Base-by-base conservation (phyloP, 164 flowering plant species). In the Stephania yunnanensis region DNA sequence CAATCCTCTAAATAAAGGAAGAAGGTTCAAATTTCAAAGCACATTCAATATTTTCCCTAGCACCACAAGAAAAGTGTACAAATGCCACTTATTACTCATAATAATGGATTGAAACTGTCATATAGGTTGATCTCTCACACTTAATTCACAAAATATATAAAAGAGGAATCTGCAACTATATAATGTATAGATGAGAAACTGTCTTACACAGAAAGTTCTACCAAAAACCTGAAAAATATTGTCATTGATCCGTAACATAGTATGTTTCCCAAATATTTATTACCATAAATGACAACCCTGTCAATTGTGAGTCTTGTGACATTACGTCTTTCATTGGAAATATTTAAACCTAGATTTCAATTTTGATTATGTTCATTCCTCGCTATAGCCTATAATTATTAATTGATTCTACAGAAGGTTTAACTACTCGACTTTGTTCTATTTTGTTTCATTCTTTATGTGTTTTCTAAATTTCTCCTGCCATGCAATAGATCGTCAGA, bases 271-370 rank as follows among this genome's bases (percentile, higher is more conserved):
- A 11, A 50, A 50, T 10, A 48, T 50, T 50, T 50, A 15, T 50
- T 50, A 11, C 55, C 55, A 50, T 9, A 50, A 3, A 50, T 36
- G 4, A 36, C 42, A 36, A 36, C 3, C 42, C 42, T 36, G 42
- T 36, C 42, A 36, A 4, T 36, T 36, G 42, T 36, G 42, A 36
- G 42, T 36, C 42, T 36, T 36, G 42, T 36, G 4, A 89, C 85
- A 84, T 82, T 87, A 65, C 82, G 85, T 30, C 91, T 87, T 55
- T 90, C 91, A 66, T 93, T 50, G 13, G 55, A 87, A 85, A 80
- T 80, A 46, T 36, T 36, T 36, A 36, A 6, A 2, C n/a, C 46
- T 44, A 15, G 42, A 36, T 36, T 36, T 36, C 42, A 36, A 36
- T 36, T 45, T 68, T 29, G 2, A 10, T 7, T 52, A 46, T 4